phyloP scores from a whole-genome alignment of 768 basidiomycete species.

The Xerocomellus chrysenteron region DNA sequence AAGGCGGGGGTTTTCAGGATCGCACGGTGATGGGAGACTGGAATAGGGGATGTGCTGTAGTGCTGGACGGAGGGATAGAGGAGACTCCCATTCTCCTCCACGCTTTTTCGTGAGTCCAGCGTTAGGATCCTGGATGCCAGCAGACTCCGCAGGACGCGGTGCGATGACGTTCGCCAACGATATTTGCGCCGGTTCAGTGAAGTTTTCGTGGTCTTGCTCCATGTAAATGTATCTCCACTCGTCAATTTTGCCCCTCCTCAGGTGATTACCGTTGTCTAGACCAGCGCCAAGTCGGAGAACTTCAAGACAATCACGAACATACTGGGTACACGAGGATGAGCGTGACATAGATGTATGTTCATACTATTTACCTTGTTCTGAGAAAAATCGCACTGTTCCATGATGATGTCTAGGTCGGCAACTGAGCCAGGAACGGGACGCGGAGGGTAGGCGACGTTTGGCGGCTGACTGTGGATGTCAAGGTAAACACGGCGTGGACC shows the following conservation, averaged over 20 bases:
- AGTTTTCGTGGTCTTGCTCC: slow-evolving; percentile 52
- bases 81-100: slow-evolving; percentile 60
- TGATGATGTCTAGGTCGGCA: slow-evolving; percentile 83
- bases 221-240: slow-evolving; percentile 89
- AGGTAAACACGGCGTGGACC: slow-evolving; percentile 81
- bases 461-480: slow-evolving; percentile 60
- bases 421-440: slow-evolving; percentile 83
- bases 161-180: slow-evolving; percentile 33
- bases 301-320: slow-evolving; percentile 97
- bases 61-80: slow-evolving; percentile 46
- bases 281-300: slow-evolving; percentile 89
- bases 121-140: slow-evolving; percentile 45
- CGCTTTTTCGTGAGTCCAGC: slow-evolving; percentile 57
- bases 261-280: slow-evolving; percentile 75
- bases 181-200: slow-evolving; percentile 35
- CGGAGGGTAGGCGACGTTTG: slow-evolving; percentile 78
- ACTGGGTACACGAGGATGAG: slow-evolving; percentile 45
- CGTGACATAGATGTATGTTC: neutral
- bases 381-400: slow-evolving; percentile 92
- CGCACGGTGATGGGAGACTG: slow-evolving; percentile 64
- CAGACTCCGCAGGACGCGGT: slow-evolving; percentile 30
- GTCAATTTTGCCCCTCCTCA: slow-evolving; percentile 73
- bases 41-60: slow-evolving; percentile 56
- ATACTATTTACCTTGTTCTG: slow-evolving; percentile 57
- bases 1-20: slow-evolving; percentile 78